These are phyloP conservation scores for Penicillium canariense DNA, from an alignment of 495 filamentous ascomycete species.

Conservation along the genomic window DNA sequence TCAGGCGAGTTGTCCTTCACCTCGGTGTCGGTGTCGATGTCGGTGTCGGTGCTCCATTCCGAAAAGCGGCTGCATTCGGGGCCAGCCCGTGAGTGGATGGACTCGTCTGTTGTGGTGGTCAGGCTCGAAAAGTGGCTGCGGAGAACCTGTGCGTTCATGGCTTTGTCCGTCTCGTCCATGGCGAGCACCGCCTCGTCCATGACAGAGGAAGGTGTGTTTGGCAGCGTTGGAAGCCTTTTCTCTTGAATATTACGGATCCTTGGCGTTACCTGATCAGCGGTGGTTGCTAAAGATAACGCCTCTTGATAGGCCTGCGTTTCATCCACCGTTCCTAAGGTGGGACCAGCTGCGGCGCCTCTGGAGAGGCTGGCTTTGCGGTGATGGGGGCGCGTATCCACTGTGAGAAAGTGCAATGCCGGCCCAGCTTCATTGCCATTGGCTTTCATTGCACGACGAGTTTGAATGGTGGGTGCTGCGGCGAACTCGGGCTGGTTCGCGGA, in stretches of 20 bases:
- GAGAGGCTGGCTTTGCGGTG: slow-evolving; percentile 5
- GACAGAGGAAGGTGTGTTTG: slow-evolving; percentile 48
- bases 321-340: slow-evolving; percentile 6
- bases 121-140: slow-evolving; percentile 45
- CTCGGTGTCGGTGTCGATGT: slow-evolving; percentile 12
- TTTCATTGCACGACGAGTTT: slow-evolving; percentile 36
- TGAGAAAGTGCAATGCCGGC: slow-evolving; percentile 24
- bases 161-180: slow-evolving; percentile 37
- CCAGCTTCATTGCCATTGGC: slow-evolving; percentile 16
- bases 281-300: slow-evolving; percentile 6
- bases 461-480: slow-evolving; percentile 26
- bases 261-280: slow-evolving; percentile 30
- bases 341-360: slow-evolving; percentile 4
- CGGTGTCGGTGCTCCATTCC: slow-evolving; percentile 47
- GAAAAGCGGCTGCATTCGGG: slow-evolving; percentile 46
- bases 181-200: slow-evolving; percentile 48
- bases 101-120: slow-evolving; percentile 40
- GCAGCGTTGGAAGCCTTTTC: slow-evolving; percentile 46
- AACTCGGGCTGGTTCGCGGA: slow-evolving; percentile 5
- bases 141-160: slow-evolving; percentile 33
- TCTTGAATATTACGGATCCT: slow-evolving; percentile 30
- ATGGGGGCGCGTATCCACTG: slow-evolving; percentile 27
- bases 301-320: slow-evolving; percentile 11
- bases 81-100: slow-evolving; percentile 21
- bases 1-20: slow-evolving; percentile 33